phyloP scores from a whole-genome alignment of 2,329 filamentous ascomycete genomes.

The Aspergillus hortae region DNA sequence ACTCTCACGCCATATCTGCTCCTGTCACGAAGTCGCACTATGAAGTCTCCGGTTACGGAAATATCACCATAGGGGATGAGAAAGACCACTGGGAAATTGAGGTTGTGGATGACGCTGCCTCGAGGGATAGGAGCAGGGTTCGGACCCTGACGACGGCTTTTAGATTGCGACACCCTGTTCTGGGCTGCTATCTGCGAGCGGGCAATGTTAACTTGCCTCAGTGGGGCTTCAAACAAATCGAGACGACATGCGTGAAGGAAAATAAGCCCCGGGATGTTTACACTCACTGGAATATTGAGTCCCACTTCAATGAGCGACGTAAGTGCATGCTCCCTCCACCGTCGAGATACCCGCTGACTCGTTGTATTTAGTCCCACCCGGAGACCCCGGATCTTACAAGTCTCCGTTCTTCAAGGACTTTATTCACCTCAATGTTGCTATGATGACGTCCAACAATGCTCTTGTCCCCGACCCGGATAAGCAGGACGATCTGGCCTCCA shows the following conservation, averaged over 20 bases:
- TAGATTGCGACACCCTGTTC: constrained; percentile 73
- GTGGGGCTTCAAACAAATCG: constrained; percentile 99
- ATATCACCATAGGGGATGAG: constrained; percentile 89
- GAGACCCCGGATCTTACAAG: constrained; percentile 87
- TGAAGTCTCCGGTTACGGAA: constrained; percentile 95
- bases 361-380: constrained; percentile 65
- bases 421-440: constrained; percentile 94
- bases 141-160: constrained; percentile 92
- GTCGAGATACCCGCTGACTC: neutral
- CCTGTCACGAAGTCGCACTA: constrained; percentile 84
- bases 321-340: constrained; percentile 41
- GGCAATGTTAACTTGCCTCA: constrained; percentile 95
- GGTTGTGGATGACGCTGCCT: constrained; percentile 84
- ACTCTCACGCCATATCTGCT: constrained; percentile 86
- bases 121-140: constrained; percentile 76
- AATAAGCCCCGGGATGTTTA: constrained; percentile 91
- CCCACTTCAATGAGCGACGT: constrained; percentile 90
- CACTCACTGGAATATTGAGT: constrained; percentile 98
- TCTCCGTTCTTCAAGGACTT: constrained; percentile 98
- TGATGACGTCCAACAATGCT: constrained; percentile 99
- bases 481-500: constrained; percentile 93
- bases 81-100: constrained; percentile 98
- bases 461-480: constrained; percentile 97
- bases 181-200: constrained; percentile 91
- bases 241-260: constrained; percentile 89